Percentiles rank a stretch among this genome's conserved stretches.
Conservation (phyloP, 2,329 filamentous ascomycete species). For the Colletotrichum lupini region DNA sequence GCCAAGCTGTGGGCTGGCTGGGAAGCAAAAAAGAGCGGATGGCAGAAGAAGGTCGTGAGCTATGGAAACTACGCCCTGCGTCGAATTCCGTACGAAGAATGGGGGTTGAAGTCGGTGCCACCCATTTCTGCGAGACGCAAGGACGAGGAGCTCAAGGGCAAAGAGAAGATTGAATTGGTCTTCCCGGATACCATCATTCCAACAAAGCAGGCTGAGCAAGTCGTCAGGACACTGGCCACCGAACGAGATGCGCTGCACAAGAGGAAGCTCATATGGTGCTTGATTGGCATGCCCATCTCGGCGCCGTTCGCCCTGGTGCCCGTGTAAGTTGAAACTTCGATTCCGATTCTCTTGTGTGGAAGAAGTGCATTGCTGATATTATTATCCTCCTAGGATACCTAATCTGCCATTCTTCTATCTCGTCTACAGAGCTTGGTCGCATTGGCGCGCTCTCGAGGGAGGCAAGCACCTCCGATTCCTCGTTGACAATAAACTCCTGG, state of each 20-base stretch:
- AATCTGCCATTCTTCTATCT: slow-evolving; percentile 99
- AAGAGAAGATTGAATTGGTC: slow-evolving; percentile 76
- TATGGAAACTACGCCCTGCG: slow-evolving; percentile 89
- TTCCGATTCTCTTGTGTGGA: background rate
- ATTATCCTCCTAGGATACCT: slow-evolving; percentile 70
- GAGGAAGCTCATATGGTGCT: slow-evolving; percentile 81
- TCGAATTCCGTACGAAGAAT: slow-evolving; percentile 95
- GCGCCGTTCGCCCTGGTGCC: slow-evolving; percentile 86
- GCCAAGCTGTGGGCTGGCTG: slow-evolving; percentile 84
- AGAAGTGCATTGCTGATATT: slow-evolving; percentile 6
- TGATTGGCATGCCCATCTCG: slow-evolving; percentile 84
- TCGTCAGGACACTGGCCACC: slow-evolving; percentile 79
- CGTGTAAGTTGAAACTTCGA: slow-evolving; percentile 68
- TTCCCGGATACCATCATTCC: slow-evolving; percentile 81
- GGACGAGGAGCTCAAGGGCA: slow-evolving; percentile 70
- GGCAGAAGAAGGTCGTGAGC: slow-evolving; percentile 87
- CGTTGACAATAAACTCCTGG: slow-evolving; percentile 77
- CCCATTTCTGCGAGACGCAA: slow-evolving; percentile 76
- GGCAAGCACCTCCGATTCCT: slow-evolving; percentile 88
- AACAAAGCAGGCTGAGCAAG: slow-evolving; percentile 67
- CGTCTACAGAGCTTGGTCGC: slow-evolving; percentile 89
- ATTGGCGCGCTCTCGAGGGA: slow-evolving; percentile 87
- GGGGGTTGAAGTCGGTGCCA: slow-evolving; percentile 95
- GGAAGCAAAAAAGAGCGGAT: slow-evolving; percentile 86
- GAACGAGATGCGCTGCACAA: slow-evolving; percentile 85